These are phyloP conservation scores for Microbotryum violaceum DNA, from an alignment of 1,284 basidiomycete genomes.

Conservation along the genomic window DNA sequence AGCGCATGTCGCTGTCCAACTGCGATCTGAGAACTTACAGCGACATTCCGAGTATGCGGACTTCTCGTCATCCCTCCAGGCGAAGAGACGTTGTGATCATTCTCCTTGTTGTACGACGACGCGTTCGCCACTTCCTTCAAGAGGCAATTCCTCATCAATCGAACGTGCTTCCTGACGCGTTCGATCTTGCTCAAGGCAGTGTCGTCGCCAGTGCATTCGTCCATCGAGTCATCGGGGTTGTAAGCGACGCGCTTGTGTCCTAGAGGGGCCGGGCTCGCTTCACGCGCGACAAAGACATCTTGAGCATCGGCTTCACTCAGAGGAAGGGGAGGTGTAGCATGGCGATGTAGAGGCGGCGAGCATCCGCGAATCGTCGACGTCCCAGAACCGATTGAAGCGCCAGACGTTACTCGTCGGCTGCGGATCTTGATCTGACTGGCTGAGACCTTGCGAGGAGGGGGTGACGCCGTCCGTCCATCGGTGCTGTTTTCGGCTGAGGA, in stretches of 20 bases:
- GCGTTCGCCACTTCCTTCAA: slow-evolving; percentile 8
- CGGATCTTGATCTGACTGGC: slow-evolving; percentile 5
- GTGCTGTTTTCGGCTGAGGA: not conserved
- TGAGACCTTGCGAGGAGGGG: slow-evolving; percentile 1
- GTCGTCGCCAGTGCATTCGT: not conserved
- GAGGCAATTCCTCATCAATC: slow-evolving; percentile 10
- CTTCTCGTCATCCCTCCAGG: slow-evolving; percentile 20
- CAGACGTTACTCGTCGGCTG: slow-evolving; percentile 11
- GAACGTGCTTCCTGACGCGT: slow-evolving; percentile 11
- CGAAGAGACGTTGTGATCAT: slow-evolving; percentile 10
- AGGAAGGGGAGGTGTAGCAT: slow-evolving; percentile 3
- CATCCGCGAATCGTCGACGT: slow-evolving; percentile 3
- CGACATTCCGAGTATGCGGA: slow-evolving; percentile 26
- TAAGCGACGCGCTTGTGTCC: slow-evolving; percentile 6
- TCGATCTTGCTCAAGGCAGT: slow-evolving; percentile 3
- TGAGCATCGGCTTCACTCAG: not conserved
- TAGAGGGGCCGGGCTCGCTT: not conserved
- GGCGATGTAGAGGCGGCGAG: not conserved
- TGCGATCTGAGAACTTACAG: slow-evolving; percentile 1
- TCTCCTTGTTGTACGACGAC: slow-evolving; percentile 25
- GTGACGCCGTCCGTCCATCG: slow-evolving; percentile 4
- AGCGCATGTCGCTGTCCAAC: not conserved
- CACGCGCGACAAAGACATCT: slow-evolving; percentile 1
- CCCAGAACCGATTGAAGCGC: slow-evolving; percentile 12
- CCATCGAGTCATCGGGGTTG: not conserved